Conservation (phyloP, 108 stramenopile species). For the Stephanodiscus triporus region DNA sequence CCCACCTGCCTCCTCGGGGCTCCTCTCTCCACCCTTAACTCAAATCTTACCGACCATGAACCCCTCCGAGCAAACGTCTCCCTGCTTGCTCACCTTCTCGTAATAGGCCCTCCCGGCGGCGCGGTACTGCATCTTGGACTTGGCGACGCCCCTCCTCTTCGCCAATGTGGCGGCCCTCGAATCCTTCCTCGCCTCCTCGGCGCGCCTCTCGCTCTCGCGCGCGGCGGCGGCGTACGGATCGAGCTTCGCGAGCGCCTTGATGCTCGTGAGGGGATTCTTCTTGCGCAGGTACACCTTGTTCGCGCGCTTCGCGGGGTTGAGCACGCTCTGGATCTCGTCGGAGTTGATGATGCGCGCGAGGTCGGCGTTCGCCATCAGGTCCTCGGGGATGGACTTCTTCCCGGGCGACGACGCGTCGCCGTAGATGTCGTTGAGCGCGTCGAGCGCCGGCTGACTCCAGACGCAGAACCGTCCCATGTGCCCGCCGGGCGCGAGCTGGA, state of each 20-base stretch:
- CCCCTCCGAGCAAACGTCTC: slow-evolving; percentile 86
- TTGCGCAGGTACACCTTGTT: slow-evolving; percentile 77
- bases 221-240: slow-evolving; percentile 94
- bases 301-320: slow-evolving; percentile 88
- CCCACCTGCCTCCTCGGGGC: too few species aligned
- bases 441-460: slow-evolving; percentile 98
- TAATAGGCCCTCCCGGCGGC: slow-evolving; percentile 81
- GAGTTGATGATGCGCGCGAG: slow-evolving; percentile 98
- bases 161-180: slow-evolving; percentile 65
- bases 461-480: slow-evolving; percentile 99
- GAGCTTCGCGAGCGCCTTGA: slow-evolving; percentile 86
- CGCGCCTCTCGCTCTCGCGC: slow-evolving; percentile 71
- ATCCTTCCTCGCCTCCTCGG: slow-evolving; percentile 63
- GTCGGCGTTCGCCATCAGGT: slow-evolving; percentile 97
- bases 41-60: slow-evolving; percentile 62
- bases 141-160: slow-evolving; percentile 66
- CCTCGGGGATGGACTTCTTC: slow-evolving; percentile 81
- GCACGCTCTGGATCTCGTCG: slow-evolving; percentile 96
- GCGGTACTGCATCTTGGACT: slow-evolving; percentile 73
- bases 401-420: slow-evolving; percentile 79
- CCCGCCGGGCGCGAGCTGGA: slow-evolving; percentile 98
- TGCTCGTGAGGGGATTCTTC: slow-evolving; percentile 93
- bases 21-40: too few species aligned
- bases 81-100: slow-evolving; percentile 74
- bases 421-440: slow-evolving; percentile 93